These are phyloP conservation scores for Aspergillus jensenii DNA, from an alignment of 2,329 filamentous ascomycete species.

Conservation along the genomic window DNA sequence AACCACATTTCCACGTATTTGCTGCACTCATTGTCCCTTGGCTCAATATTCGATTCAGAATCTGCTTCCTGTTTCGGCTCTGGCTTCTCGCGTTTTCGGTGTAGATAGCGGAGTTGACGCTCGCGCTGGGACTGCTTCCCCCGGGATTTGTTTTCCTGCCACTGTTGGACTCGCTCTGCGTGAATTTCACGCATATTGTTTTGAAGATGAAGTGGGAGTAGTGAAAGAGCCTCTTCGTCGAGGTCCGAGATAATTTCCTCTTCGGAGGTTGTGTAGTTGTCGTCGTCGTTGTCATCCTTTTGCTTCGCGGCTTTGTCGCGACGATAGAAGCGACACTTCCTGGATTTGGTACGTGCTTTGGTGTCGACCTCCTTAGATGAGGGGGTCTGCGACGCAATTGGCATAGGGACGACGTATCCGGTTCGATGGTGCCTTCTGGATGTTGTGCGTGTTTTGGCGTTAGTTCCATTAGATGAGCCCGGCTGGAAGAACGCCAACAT, in stretches of 20 bases:
- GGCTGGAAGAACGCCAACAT: not conserved
- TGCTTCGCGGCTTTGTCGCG: not conserved
- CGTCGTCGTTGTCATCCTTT: not conserved
- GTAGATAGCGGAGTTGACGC: not conserved
- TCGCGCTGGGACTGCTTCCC: not conserved
- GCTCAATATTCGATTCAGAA: not conserved
- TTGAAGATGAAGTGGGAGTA: slow-evolving; percentile 27
- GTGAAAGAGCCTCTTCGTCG: slow-evolving; percentile 25
- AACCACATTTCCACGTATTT: slow-evolving; percentile 17
- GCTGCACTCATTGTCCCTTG: not conserved
- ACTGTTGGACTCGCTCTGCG: slow-evolving; percentile 20
- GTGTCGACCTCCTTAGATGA: too few species aligned
- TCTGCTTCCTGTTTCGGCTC: not conserved
- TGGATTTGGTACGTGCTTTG: not conserved
- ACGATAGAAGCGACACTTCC: not conserved
- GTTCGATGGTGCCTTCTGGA: not conserved
- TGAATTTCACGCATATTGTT: slow-evolving; percentile 29
- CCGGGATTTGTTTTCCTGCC: slow-evolving; percentile 2
- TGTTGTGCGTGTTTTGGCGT: too few species aligned
- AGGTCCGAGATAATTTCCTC: slow-evolving; percentile 30
- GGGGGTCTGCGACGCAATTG: too few species aligned
- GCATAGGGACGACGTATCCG: not conserved
- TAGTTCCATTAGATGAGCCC: too few species aligned
- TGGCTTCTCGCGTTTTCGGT: not conserved
- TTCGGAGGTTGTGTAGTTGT: slow-evolving; percentile 20